A percentile compares a stretch with the other conserved stretches of the same genome.
These are phyloP conservation scores for Ceratocystis alfenasii DNA, from an alignment of 2,329 filamentous ascomycete species.

Conservation along the genomic window DNA sequence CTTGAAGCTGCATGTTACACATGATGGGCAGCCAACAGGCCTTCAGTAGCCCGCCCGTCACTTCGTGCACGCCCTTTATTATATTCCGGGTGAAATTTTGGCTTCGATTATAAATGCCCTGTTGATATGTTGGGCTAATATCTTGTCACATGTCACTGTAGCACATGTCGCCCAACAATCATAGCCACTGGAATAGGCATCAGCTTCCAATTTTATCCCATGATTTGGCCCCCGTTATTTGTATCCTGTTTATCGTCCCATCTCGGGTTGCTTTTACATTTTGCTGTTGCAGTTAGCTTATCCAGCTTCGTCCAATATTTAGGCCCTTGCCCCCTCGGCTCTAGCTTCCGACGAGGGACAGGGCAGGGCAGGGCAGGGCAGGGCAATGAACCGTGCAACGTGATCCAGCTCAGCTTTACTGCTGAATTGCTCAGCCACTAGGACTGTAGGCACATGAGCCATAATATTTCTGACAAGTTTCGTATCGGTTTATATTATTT, in stretches of 20 bases:
- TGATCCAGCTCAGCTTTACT: not conserved
- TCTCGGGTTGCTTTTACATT: not conserved
- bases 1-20: not conserved
- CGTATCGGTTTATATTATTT: not conserved
- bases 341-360: not conserved
- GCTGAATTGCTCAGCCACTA: not conserved
- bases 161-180: not conserved
- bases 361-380: not conserved
- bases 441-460: not conserved
- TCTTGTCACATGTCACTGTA: not conserved
- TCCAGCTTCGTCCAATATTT: not conserved
- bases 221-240: not conserved
- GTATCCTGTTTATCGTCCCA: not conserved
- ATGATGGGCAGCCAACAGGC: not conserved
- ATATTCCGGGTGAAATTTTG: not conserved
- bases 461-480: not conserved
- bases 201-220: not conserved
- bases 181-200: not conserved
- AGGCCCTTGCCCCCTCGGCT: not conserved
- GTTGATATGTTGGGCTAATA: not conserved
- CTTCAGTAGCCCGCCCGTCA: not conserved
- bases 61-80: not conserved
- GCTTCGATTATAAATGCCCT: not conserved
- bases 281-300: not conserved
- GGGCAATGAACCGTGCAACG: constrained; percentile 1